Percentiles rank a stretch among this genome's conserved stretches.
These are phyloP conservation scores for Zygosaccharomyces sapae DNA, from an alignment of 1,139 yeast species.

Conservation along the genomic window DNA sequence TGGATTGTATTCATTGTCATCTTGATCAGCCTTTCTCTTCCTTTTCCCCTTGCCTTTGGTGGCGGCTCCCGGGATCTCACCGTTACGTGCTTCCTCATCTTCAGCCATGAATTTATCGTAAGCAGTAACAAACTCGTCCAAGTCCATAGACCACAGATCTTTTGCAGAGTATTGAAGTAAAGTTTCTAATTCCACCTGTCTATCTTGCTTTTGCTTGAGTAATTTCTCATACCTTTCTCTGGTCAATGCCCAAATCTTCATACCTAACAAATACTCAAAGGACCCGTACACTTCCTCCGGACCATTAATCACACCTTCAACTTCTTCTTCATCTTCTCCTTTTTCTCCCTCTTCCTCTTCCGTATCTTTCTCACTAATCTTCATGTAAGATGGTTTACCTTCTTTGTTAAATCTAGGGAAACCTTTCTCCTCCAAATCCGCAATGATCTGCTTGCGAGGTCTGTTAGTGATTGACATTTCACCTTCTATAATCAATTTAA, in stretches of 20 bases:
- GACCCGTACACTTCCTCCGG: conserved; percentile 47
- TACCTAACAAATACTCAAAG: conserved; percentile 72
- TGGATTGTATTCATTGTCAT: conserved; percentile 35
- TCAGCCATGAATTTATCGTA: conserved; percentile 63
- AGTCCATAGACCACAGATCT: conserved; percentile 81
- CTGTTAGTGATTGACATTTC: conserved; percentile 68
- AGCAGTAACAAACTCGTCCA: conserved; percentile 62
- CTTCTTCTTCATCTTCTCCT: conserved; percentile 35
- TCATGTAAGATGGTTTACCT: conserved; percentile 53
- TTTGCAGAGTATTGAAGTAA: conserved; percentile 71
- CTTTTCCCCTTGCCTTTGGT: conserved; percentile 33
- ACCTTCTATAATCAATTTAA: conserved; percentile 80
- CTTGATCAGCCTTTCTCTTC: conserved; percentile 29
- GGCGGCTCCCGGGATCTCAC: conserved; percentile 29
- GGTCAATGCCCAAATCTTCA: conserved; percentile 93
- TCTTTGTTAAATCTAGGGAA: conserved; percentile 75
- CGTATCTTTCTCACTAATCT: conserved; percentile 38
- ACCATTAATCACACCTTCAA: conserved; percentile 35
- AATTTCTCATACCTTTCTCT: conserved; percentile 81
- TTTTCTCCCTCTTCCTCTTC: conserved; percentile 39
- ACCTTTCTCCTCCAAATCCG: conserved; percentile 55
- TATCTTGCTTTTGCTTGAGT: conserved; percentile 64
- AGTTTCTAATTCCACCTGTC: conserved; percentile 65
- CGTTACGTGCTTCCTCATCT: conserved; percentile 45
- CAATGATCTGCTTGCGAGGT: conserved; percentile 60